Base-by-base conservation (phyloP, 2,329 filamentous ascomycete genomes). In the Rhinocladiella similis region DNA sequence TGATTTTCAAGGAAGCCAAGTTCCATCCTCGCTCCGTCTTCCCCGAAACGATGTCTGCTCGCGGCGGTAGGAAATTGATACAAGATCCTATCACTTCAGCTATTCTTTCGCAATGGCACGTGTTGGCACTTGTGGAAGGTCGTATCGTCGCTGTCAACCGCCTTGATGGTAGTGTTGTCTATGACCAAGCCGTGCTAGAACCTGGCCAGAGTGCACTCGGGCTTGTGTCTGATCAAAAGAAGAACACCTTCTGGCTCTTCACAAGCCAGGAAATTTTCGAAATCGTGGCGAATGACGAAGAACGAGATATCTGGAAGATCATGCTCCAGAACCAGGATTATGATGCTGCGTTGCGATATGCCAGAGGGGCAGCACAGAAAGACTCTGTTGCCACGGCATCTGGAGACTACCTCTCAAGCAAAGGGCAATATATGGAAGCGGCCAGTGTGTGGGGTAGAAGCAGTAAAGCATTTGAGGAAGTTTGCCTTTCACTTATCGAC, bases 201-300 rank as follows among this genome's bases (percentile, higher is more conserved):
- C 82, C 85, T 3, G 89, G 88, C 0, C 89, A 96, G 66, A 86
- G 81, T 66, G 85, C 87, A 3, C 77, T 99, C n/a, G 91, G 90
- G 0, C 82, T 99, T 16, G 87, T 91, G 49, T 87, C 93, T 7
- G 94, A 99, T 72, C 83, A 89, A 59, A 93, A 94, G 71, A 96
- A 97, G 77, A 95, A 93, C 68, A 99, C 94, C 0, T 97, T 93
- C 69, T 99, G 95, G 94, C 81, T 99, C 1, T 96, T 97, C 68
- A 97, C 93, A 0, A 83, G 84, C 0, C 83, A 90, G 54, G 91
- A 96, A 67, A 96, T 99, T 49, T 97, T 91, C 65, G 94, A 99
- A 74, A 88, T 99, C 56, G 89, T 94, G 12, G 88, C 93, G 12
- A 88, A 86, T 43, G 90, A 97, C 54, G 94, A 99, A 71, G 90